Base-by-base conservation (phyloP, 2,329 filamentous ascomycete species). In the Grosmannia huntii region DNA sequence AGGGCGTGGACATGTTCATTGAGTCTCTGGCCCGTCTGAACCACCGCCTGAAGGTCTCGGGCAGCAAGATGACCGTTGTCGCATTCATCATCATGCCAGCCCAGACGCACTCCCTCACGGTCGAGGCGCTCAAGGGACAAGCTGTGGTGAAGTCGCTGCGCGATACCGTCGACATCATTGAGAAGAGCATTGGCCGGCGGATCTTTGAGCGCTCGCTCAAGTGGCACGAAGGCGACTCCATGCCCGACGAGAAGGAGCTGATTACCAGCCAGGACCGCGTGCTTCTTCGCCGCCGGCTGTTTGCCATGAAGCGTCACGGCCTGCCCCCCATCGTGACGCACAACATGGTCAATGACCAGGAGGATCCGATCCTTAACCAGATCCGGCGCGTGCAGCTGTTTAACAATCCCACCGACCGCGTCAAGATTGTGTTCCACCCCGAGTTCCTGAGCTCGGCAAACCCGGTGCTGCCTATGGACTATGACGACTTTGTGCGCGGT, bases 1-100 rank as follows among this genome's bases (percentile, higher is more conserved):
- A 99, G 75, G 94, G 94, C 68, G 92, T 96, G 11, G 94, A 99
- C 72, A 97, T 99, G 94, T 99, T 97, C 72, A 95, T 99, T 65
- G 94, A 99, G 73, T 94, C 91, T 4, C 76, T 99, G 62, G 94
- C 94, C 31, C 88, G 94, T 50, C 76, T 99, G 66, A 99, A 99
- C 74, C 91, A 97, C 76, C 83, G 87, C 46, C 83, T 99, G 68
- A 97, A 97, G 80, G 74, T 74, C 56, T 74, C 84, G 9, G 89
- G 89, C 54, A 95, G 90, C 65, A 95, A 94, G 73, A 91, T 86
- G 69, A 97, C 94, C 0, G 87, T 99, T 9, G 92, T 99, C 21
- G 92, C 94, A 23, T 99, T 99, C 70, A 88, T 99, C 72, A 97
- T 99, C 71, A 95, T 99, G 90, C 94, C 94, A 3, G 94, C 94